Base-by-base conservation (phyloP, 768 basidiomycete species). In the Rhizopogon vesiculosus region DNA sequence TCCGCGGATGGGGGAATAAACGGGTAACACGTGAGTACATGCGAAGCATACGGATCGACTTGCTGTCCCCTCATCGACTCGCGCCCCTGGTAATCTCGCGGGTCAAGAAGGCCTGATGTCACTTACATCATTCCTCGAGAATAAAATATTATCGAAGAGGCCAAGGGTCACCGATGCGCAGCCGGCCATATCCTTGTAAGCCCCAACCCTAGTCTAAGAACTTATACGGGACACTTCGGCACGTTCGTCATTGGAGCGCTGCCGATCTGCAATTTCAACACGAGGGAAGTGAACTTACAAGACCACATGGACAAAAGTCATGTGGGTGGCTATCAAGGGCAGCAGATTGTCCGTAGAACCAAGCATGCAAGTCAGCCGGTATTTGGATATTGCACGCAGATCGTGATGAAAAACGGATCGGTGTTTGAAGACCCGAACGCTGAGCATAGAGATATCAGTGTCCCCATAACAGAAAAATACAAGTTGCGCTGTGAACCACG, bases 231-330 rank as follows among this genome's bases (percentile, higher is more conserved):
- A 55, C 25, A 16, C 35, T 25, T 33, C 35, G 50, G 40, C 38
- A 41, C 18, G 19, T 29, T 35, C 35, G 18, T 48, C 28, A 31
- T 46, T 57, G 59, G 60, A 66, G 28, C 44, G 28, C 46, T 55
- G 66, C 67, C 69, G 66, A 67, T 67, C 65, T 62, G 51, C 28
- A 56, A 38, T 57, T 44, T 50, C 54, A 52, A 38, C 0, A 39
- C 12, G 51, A 18, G 45, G 45, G 61, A 58, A 66, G 63, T 60
- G 65, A 69, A 69, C 67, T 66, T 67, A 55, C 49, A 51, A 7
- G 56, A 39, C 48, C 68, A 68, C 66, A 66, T 69, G 65, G 66
- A 45, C 8, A 55, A 6, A 59, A 58, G 63, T 60, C 59, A 64
- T 57, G 56, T 29, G 45, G 13, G 12, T 38, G 35, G 22, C 10